phyloP scores from a whole-genome alignment of 805 yeast species.

The Ogataea salicorniae region DNA sequence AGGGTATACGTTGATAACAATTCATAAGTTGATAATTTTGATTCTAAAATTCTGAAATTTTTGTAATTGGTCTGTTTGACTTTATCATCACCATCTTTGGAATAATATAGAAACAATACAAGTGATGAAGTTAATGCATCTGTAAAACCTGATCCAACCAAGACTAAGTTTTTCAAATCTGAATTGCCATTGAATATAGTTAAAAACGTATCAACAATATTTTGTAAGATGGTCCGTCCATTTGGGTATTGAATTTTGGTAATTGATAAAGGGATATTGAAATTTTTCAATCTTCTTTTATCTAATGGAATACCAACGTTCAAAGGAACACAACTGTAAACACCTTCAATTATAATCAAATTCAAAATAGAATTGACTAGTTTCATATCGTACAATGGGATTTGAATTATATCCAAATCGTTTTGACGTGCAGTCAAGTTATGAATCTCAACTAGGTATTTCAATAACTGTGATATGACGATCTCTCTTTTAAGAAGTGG shows the following conservation, averaged over 20 bases:
- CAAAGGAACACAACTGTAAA: conserved; percentile 55
- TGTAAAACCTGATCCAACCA: conserved; percentile 63
- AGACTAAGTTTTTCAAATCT: conserved; percentile 47
- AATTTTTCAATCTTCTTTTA: conserved; percentile 50
- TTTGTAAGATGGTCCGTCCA: conserved; percentile 16
- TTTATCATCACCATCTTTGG: conserved; percentile 4
- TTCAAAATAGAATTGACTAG: conserved; percentile 61
- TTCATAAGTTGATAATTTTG: conserved; percentile 59
- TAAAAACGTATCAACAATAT: conserved; percentile 29
- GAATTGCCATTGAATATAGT: conserved; percentile 35
- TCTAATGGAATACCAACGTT: conserved; percentile 62
- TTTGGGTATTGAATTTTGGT: conserved; percentile 16
- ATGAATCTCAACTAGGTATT: conserved; percentile 37
- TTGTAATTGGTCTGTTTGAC: conserved; percentile 1
- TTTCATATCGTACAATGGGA: conserved; percentile 83
- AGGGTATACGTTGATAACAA: conserved; percentile 57
- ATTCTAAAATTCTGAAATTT: conserved; percentile 31
- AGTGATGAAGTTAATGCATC: conserved; percentile 51
- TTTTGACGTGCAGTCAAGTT: conserved; percentile 28
- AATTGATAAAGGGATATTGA: conserved; percentile 27
- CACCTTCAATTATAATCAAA: conserved; percentile 62
- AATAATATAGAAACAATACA: conserved; percentile 36
- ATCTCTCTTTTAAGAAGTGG: conserved; percentile 11
- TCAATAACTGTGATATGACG: conserved; percentile 34
- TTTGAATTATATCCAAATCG: conserved; percentile 42